phyloP scores from a whole-genome alignment of 1,139 yeast species.

The Pneumocystis canis region DNA sequence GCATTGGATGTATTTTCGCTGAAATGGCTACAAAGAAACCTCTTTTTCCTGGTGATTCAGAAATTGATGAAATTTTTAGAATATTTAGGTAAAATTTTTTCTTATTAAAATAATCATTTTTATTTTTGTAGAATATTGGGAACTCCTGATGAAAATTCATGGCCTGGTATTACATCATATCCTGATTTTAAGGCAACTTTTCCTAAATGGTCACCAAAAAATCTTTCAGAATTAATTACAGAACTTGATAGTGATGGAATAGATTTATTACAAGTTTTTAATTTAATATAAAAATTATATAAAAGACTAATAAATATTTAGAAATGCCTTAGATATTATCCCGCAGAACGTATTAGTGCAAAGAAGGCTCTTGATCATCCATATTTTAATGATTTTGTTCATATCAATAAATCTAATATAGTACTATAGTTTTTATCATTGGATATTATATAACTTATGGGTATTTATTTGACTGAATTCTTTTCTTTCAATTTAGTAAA shows the following conservation, averaged over 20 bases:
- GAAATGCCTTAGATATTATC: slow-evolving; percentile 75
- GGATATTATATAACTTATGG: not conserved
- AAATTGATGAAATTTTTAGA: slow-evolving; percentile 81
- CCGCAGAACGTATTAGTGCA: slow-evolving; percentile 86
- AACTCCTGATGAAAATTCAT: slow-evolving; percentile 84
- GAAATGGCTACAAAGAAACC: slow-evolving; percentile 99
- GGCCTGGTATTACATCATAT: slow-evolving; percentile 84
- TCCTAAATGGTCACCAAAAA: slow-evolving; percentile 62
- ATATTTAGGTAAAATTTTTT: slow-evolving; percentile 64
- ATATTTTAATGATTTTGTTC: slow-evolving; percentile 36
- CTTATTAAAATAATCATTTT: not conserved
- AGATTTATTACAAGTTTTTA: slow-evolving; percentile 44
- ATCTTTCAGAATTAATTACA: slow-evolving; percentile 60
- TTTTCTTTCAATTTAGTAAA: not conserved
- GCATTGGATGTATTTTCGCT: slow-evolving; percentile 94
- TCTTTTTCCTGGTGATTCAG: slow-evolving; percentile 86
- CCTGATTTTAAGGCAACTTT: slow-evolving; percentile 77
- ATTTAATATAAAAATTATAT: not conserved
- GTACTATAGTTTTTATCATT: not conserved
- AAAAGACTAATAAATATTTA: not conserved
- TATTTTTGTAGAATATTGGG: slow-evolving; percentile 30
- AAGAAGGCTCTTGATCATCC: slow-evolving; percentile 85
- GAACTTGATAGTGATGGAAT: slow-evolving; percentile 68
- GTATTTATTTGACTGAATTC: not conserved
- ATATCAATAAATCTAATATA: not conserved